phyloP scores from a whole-genome alignment of 305 asterid genomes.

The Solanum hybrid region DNA sequence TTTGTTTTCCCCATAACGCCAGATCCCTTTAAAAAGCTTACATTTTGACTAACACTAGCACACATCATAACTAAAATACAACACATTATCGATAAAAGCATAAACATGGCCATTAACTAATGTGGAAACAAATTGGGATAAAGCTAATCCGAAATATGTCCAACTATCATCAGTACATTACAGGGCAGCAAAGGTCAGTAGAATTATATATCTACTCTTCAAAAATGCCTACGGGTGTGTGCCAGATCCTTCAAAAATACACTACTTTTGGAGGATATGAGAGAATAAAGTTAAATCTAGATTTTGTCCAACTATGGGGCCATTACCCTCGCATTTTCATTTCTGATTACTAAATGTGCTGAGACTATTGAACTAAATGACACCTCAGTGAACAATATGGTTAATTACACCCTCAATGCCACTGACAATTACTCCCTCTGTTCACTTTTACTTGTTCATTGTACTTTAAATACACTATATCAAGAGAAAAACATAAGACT shows the following conservation, averaged over 20 bases:
- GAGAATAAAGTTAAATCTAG: not conserved
- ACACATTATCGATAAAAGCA: not conserved
- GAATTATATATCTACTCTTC: not conserved
- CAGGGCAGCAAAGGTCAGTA: not conserved
- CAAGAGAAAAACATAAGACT: not conserved
- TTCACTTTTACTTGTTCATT: not conserved
- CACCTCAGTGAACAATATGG: not conserved
- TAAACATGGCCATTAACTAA: not conserved
- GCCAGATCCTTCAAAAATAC: not conserved
- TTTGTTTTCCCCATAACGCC: not conserved
- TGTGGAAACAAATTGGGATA: not conserved
- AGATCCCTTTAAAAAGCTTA: not conserved
- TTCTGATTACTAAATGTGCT: not conserved
- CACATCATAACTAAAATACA: not conserved
- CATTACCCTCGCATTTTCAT: not conserved
- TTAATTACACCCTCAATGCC: not conserved
- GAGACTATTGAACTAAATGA: not conserved
- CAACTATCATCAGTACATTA: not conserved
- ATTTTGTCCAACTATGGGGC: not conserved
- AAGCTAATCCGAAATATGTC: not conserved
- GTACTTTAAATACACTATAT: not conserved
- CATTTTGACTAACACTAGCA: not conserved
- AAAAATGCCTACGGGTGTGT: not conserved
- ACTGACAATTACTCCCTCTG: not conserved
- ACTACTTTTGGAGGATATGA: not conserved